phyloP scores from a whole-genome alignment of 2,329 filamentous ascomycete species.

The Aureobasidium sp. region DNA sequence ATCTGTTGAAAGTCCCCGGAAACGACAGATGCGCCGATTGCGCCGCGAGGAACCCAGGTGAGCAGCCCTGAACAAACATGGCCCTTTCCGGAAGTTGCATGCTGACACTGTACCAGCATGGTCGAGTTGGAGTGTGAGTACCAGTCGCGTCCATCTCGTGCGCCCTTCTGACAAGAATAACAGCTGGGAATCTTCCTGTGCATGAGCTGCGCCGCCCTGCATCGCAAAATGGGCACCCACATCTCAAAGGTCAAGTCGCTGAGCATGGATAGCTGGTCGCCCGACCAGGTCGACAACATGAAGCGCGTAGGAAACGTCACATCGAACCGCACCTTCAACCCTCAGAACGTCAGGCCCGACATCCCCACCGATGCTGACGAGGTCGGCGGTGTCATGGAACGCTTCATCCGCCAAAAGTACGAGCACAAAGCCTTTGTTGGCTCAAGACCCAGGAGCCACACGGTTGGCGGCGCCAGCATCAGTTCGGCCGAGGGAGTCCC shows the following conservation, averaged over 20 bases:
- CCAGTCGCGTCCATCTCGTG: not conserved
- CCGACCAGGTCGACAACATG: constrained; percentile 97
- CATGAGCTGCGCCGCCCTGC: constrained; percentile 91
- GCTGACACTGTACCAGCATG: constrained; percentile 54
- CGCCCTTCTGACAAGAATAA: not conserved
- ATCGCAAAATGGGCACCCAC: constrained; percentile 94
- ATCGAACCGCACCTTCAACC: constrained; percentile 86
- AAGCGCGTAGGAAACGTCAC: constrained; percentile 77
- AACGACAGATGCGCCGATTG: constrained; percentile 96
- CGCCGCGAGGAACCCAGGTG: constrained; percentile 82
- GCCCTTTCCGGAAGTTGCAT: not conserved
- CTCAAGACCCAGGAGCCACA: constrained; percentile 26
- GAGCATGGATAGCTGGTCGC: constrained; percentile 96
- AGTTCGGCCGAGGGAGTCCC: constrained; percentile 46
- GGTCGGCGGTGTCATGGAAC: constrained; percentile 87
- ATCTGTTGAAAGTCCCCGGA: constrained; percentile 78
- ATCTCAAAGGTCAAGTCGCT: constrained; percentile 98
- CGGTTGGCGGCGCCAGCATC: constrained; percentile 46
- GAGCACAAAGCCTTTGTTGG: constrained; percentile 51
- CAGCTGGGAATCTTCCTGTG: constrained; percentile 93
- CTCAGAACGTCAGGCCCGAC: constrained; percentile 69
- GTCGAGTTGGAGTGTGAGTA: constrained; percentile 90
- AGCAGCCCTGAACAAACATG: constrained; percentile 25
- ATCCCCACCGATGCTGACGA: constrained; percentile 88
- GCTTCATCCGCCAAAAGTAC: constrained; percentile 92